Evolutionary conservation across 1,139 yeast species (phyloP), one percentile per base, ranked within the genome.

Genomic region (Yamadazyma friedrichii): DNA sequence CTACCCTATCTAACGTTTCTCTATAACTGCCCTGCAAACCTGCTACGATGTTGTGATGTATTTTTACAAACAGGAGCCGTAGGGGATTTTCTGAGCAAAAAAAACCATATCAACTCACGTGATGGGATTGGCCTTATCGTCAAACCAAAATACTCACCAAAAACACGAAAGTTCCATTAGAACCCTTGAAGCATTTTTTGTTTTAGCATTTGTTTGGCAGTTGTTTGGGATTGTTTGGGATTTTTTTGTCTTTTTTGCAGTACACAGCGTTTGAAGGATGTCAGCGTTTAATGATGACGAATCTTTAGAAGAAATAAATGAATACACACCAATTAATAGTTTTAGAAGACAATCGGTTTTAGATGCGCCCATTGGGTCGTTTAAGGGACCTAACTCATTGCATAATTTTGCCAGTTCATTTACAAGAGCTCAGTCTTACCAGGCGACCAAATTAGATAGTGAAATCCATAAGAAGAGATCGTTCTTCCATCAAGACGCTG

Each of bases 321-420:
- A 58, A 37, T 46, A 43, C 25, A 50, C 59, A 2, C 54, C 61
- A 3, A 45, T 59, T n/a, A 43, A 52, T 34, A 36, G 44, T 6
- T 37, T 34, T 8, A 42, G 70, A 38, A 55, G 68, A 38, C 62
- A 56, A 16, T 60, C 67, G 22, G 55, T 67, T 41, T 52, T 69
- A 33, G 77, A 72, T 49, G 51, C 62, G 31, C 74, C 75, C 3
- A 53, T 69, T 16, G 77, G 78, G 9, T 72, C 76, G 22, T 71
- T 72, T 50, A 69, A 68, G 35, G 78, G 78, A 4, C 72, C 74
- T 17, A 72, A 72, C 46, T 65, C 76, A 13, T 59, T 72, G 39
- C 76, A 70, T 47, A 70, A 72, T 51, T 72, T 72, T 52, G 78
- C 78, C 31, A 63, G 66, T 42, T 70, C 76, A 1, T 72, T 70